phyloP scores from a whole-genome alignment of 129 eudicot species.

The Sambucus nigra region DNA sequence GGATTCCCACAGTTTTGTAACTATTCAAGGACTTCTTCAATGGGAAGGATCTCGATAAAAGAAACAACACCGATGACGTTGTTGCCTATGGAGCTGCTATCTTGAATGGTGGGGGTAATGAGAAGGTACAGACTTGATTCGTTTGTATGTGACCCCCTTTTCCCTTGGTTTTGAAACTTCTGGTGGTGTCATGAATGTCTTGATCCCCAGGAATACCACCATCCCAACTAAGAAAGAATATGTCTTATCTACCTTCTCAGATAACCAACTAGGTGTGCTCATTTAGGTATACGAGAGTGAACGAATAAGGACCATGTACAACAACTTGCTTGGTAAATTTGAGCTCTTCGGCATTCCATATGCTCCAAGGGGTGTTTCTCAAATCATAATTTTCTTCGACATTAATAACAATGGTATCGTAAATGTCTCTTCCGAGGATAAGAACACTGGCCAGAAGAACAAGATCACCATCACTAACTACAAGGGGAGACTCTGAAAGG shows the following conservation, averaged over 20 bases:
- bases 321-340: neutral
- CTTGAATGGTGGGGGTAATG: conserved; percentile 7
- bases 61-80: conserved; percentile 19
- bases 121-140: conserved; percentile 14
- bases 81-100: conserved; percentile 25
- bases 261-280: conserved; percentile 1
- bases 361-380: conserved; percentile 1
- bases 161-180: conserved; percentile 8
- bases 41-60: neutral
- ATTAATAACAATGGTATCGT: neutral
- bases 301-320: neutral
- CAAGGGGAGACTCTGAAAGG: neutral
- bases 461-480: conserved; percentile 8
- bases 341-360: neutral
- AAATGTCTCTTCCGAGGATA: conserved; percentile 8
- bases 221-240: conserved; percentile 10
- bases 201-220: conserved; percentile 13
- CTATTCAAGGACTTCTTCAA: neutral
- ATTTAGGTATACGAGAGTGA: conserved; percentile 8
- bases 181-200: conserved; percentile 12
- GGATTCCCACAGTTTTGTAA: too few species aligned
- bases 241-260: neutral
- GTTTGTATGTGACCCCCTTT: conserved; percentile 13
- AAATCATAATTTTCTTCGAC: neutral
- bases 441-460: neutral